Evolutionary conservation across 345 rosid species (phyloP), one percentile per base, ranked within the genome.

Genomic region (Gossypium australe): DNA sequence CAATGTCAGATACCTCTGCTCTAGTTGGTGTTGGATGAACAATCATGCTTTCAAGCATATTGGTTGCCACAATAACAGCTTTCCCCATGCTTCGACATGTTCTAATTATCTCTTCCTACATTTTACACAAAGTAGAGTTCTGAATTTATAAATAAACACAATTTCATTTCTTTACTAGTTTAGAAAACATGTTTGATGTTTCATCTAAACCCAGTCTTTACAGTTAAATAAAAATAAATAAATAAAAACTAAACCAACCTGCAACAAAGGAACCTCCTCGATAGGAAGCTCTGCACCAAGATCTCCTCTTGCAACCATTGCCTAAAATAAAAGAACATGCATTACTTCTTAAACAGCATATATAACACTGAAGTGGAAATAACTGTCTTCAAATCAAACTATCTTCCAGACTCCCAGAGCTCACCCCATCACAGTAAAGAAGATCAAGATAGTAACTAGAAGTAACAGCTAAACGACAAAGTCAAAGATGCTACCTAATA

Each of bases 241-340:
- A 34, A 34, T 34, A 51, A 51, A 51, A 14, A 16, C 29, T 57
- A 27, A 53, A 78, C 74, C 56, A 82, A 93, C 98, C 96, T 95
- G 99, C 79, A 95, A 83, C 82, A 95, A 92, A 65, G 99, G 98
- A 70, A 93, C 99, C 85, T 93, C 99, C 88, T 93, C 98, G 65
- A 93, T 91, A 41, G 99, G 99, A 81, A 95, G 98, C 88, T 95
- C 98, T 66, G 99, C 98, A 78, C 99, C 99, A 83, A 95, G 99
- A 87, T 95, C 99, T 82, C 99, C 99, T 89, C 99, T 89, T 73
- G 99, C 99, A 78, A 95, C 99, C 99, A 95, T 95, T 62, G 99
- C 99, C 99, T 95, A 70, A 47, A 74, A 75, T 20, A 47, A 74
- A 63, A 76, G 51, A 58, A 59, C 64, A 58, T 22, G 29, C 29